These are phyloP conservation scores for Metschnikowia arizonensis DNA, from an alignment of 805 yeast species.

Conservation along the genomic window DNA sequence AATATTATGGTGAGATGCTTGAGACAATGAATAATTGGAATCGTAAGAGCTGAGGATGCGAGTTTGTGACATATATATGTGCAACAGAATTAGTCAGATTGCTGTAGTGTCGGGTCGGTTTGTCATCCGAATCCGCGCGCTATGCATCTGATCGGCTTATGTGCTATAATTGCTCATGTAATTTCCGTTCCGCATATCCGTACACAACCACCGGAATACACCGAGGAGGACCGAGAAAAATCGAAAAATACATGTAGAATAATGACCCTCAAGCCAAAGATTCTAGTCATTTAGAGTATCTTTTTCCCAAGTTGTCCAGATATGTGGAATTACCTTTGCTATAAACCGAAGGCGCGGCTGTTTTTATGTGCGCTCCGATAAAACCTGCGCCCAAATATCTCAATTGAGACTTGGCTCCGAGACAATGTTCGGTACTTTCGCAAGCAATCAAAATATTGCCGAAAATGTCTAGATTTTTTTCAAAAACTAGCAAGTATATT, in stretches of 20 bases:
- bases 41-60: not conserved
- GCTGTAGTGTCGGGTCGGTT: conserved; percentile 7
- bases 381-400: not conserved
- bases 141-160: conserved; percentile 4
- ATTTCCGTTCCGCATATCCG: conserved; percentile 3
- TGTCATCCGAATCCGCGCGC: conserved; percentile 3
- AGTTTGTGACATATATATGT: conserved; percentile 4
- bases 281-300: not conserved
- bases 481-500: no score
- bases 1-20: not conserved
- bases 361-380: conserved; percentile 3
- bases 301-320: not conserved
- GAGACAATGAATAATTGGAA: not conserved
- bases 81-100: conserved; percentile 5
- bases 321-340: not conserved
- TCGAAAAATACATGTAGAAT: not conserved
- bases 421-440: not conserved
- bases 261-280: not conserved
- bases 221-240: not conserved
- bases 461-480: not conserved
- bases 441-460: not conserved
- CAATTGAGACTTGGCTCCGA: conserved; percentile 3
- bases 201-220: not conserved
- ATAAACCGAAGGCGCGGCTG: conserved; percentile 3
- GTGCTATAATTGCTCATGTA: conserved; percentile 3